These are phyloP conservation scores for Fusarium stilboides DNA, from an alignment of 2,329 filamentous ascomycete genomes.

Conservation along the genomic window DNA sequence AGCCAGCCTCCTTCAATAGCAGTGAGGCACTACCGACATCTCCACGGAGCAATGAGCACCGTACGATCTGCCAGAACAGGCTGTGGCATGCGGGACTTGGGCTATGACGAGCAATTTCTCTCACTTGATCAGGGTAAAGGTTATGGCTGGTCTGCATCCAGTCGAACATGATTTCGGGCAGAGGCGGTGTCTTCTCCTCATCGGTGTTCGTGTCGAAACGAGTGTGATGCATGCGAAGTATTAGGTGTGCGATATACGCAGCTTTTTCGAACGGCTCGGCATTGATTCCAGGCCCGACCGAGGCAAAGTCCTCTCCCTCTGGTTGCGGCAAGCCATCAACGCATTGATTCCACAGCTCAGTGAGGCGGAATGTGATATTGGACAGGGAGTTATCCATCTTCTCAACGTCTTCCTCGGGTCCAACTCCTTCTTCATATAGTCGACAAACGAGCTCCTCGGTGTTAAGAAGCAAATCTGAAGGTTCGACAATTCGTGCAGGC, in stretches of 20 bases:
- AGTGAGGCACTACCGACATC: slow-evolving; percentile 77
- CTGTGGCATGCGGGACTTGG: slow-evolving; percentile 83
- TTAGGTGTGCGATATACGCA: slow-evolving; percentile 81
- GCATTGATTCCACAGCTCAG: slow-evolving; percentile 70
- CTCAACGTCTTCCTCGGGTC: slow-evolving; percentile 68
- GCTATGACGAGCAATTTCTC: slow-evolving; percentile 73
- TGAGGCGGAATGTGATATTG: slow-evolving; percentile 66
- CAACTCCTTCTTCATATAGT: slow-evolving; percentile 75
- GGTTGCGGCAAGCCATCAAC: slow-evolving; percentile 64
- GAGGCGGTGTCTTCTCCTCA: slow-evolving; percentile 64
- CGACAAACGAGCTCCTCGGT: slow-evolving; percentile 80
- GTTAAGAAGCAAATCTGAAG: slow-evolving; percentile 78
- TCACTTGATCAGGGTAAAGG: slow-evolving; percentile 76
- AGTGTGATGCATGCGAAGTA: slow-evolving; percentile 84
- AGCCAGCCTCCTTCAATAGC: slow-evolving; percentile 81
- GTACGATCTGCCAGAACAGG: slow-evolving; percentile 90
- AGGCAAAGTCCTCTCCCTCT: slow-evolving; percentile 69
- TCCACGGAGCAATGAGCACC: slow-evolving; percentile 81
- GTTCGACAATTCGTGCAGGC: slow-evolving; percentile 75
- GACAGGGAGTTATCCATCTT: slow-evolving; percentile 70
- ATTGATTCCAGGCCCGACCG: slow-evolving; percentile 75
- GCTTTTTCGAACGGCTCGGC: slow-evolving; percentile 81
- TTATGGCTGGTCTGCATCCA: slow-evolving; percentile 87
- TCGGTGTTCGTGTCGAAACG: slow-evolving; percentile 59
- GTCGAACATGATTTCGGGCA: slow-evolving; percentile 84